These are phyloP conservation scores for Claviceps africana DNA, from an alignment of 2,329 filamentous ascomycete genomes.

Conservation along the genomic window DNA sequence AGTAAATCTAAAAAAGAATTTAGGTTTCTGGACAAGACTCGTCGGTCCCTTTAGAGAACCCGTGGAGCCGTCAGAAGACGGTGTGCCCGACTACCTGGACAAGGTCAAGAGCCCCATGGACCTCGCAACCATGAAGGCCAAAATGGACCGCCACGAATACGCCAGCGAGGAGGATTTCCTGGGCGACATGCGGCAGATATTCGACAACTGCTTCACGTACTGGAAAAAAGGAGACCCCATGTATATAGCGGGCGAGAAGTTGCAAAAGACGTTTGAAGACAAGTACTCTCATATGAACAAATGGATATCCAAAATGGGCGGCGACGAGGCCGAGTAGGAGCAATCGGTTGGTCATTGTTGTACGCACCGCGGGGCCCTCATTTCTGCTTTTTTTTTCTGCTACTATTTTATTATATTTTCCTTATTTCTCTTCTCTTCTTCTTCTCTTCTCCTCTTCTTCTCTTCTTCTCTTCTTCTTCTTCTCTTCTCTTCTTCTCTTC, in stretches of 20 bases:
- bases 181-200: constrained; percentile 46
- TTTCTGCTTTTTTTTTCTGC: not conserved
- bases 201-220: constrained; percentile 50
- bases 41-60: constrained; percentile 48
- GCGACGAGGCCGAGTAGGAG: constrained; percentile 18
- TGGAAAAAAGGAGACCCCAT: constrained; percentile 42
- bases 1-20: not conserved
- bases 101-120: constrained; percentile 51
- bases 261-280: constrained; percentile 45
- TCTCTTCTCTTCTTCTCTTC: not conserved
- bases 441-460: not conserved
- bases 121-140: constrained; percentile 43
- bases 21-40: constrained; percentile 53
- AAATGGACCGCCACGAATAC: constrained; percentile 43
- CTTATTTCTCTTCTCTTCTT: not conserved
- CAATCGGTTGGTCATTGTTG: not conserved
- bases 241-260: constrained; percentile 39
- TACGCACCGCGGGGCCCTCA: not conserved
- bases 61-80: constrained; percentile 41
- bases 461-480: not conserved
- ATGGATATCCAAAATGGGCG: constrained; percentile 41
- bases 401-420: not conserved
- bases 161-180: constrained; percentile 37
- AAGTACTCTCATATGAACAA: constrained; percentile 46
- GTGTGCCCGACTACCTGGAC: constrained; percentile 46